Evolutionary conservation across 768 basidiomycete species (phyloP), one percentile per base, ranked within the genome.

Genomic region (Kwoniella sp.): DNA sequence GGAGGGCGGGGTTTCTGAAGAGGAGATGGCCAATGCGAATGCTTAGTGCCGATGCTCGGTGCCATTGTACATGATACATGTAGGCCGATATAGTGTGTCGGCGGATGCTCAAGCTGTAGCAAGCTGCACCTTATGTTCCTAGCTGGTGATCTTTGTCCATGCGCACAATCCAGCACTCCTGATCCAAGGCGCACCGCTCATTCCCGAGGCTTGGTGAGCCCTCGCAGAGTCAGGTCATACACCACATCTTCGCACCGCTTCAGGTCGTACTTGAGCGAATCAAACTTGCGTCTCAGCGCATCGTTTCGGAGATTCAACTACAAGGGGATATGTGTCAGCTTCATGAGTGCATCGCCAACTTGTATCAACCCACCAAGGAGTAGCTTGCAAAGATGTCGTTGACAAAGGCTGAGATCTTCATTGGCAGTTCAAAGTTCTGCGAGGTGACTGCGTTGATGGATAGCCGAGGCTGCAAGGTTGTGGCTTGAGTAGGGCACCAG

Each of bases 281-380:
- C 76, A 52, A 77, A 78, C 25, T 73, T 67, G 23, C 76, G 70
- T 33, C 76, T 53, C 11, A 77, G 60, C 22, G 71, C 68, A 51
- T 78, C 77, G 56, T 78, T 78, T 52, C 77, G 74, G 14, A 78
- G 67, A 49, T 78, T 78, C 17, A 78, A 58, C 73, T 73, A 45
- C 14, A 39, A 36, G 8, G 6, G 31, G 28, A 36, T 36, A 8
- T 27, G 20, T 12, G 37, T 61, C 45, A 48, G 56, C 33, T 37
- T 33, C 28, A 6, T 15, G 34, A 36, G 19, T 15, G 6, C 15
- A 6, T 6, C 22, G 17, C 4, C n/a, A 15, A 33, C 68, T 40
- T n/a, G n/a, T n/a, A n/a, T n/a, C n/a, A n/a, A n/a, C n/a, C n/a
- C 39, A 73, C 64, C 15, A 71, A 48, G n/a, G 70, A 71, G 62